Evolutionary conservation across 805 yeast genomes (phyloP).

Genomic region (Saccharomycopsis schoenii): DNA sequence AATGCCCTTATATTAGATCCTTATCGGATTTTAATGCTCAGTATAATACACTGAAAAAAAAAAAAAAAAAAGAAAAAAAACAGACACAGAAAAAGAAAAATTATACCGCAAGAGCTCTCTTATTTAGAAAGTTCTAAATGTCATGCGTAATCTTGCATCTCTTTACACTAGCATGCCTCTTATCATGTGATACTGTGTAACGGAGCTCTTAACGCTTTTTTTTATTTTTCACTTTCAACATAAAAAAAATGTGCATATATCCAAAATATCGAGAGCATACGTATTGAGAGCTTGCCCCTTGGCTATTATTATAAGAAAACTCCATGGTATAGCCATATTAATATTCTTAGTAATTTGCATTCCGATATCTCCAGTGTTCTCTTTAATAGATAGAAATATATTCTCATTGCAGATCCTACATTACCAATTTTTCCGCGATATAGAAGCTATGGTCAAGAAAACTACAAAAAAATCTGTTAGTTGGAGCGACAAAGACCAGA

Average conservation of each 20-base stretch:
- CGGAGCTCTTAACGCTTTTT: neutral
- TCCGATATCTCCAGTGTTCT: neutral
- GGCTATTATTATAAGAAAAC: too few relatives aligned
- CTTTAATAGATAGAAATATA: neutral
- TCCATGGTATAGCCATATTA: neutral
- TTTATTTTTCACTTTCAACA: neutral
- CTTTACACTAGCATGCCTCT: neutral
- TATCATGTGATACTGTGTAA: neutral
- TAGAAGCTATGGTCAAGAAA: neutral
- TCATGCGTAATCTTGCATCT: neutral
- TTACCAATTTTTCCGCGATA: neutral
- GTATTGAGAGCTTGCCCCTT: too few relatives aligned
- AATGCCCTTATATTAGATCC: neutral
- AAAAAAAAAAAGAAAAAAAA: neutral
- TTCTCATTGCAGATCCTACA: neutral
- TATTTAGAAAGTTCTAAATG: neutral
- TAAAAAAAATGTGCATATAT: neutral
- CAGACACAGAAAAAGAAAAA: too few relatives aligned
- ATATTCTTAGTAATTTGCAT: neutral
- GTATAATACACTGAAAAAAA: neutral
- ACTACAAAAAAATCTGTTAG: slow-evolving; percentile 16
- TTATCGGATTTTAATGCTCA: neutral
- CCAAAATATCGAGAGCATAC: too few relatives aligned
- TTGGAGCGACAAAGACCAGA: slow-evolving; percentile 9
- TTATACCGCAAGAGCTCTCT: too few relatives aligned